Percentiles rank a stretch among this genome's conserved stretches.
These are phyloP conservation scores for Ochetophila trinervis DNA, from an alignment of 306 rosid genomes.

Conservation along the genomic window DNA sequence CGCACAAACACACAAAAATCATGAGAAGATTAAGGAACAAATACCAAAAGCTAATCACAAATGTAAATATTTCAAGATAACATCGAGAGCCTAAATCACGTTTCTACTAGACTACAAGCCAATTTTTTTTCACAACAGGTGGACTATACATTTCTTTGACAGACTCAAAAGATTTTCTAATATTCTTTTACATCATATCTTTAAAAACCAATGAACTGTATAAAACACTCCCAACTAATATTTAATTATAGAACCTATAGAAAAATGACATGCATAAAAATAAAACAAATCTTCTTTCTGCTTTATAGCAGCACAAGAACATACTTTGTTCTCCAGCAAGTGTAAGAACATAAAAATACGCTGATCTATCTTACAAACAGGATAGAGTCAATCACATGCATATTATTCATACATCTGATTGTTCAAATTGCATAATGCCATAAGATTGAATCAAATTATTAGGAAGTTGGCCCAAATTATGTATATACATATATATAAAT, in stretches of 20 bases:
- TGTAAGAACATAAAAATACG: no score
- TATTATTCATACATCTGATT: neutral
- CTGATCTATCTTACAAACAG: no score
- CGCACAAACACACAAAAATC: neutral
- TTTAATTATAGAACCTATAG: neutral
- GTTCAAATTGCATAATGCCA: no score
- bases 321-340: no score
- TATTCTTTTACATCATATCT: neutral
- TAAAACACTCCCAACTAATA: no score
- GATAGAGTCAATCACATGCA: neutral
- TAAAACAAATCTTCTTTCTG: no score
- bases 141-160: neutral
- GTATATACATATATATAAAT: neutral
- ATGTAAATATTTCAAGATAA: slow-evolving; percentile 7
- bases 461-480: no score
- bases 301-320: no score
- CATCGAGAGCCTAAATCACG: neutral
- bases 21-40: neutral
- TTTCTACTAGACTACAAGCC: no score
- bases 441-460: no score
- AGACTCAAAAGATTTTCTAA: neutral
- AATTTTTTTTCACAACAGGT: no score
- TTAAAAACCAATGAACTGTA: neutral
- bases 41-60: neutral
- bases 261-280: no score